Base-by-base conservation (phyloP, 805 yeast genomes). In the Phaffomyces thermotolerans region DNA sequence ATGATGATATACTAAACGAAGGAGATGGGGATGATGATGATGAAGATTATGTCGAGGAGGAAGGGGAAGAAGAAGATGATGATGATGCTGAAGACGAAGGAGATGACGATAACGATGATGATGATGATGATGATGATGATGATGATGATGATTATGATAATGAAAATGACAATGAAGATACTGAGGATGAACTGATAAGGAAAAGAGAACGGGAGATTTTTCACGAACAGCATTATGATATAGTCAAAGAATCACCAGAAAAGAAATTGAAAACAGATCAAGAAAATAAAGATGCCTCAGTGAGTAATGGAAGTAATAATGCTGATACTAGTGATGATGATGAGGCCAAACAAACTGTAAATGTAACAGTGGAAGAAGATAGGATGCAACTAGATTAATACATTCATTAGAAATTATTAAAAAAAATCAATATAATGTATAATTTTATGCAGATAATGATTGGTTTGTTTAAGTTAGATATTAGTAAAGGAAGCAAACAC, bases 291-390 rank as follows among this genome's bases (percentile, higher is more conserved):
- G 39, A 40, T 12, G 25, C 17, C 13, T 18, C 18, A 7, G 42
- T 37, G 12, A 20, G 22, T 20, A 20, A 20, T 20, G 39, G 20
- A 32, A 20, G 8, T n/a, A 14, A 18, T 17, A 22, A 30, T 41
- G 65, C 59, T 13, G 66, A 60, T 10, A 9, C 8, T 20, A 53
- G 51, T 37, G 49, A 65, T 43, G 64, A 38, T 23, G 15, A 52
- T 45, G 57, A 62, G 42, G 57, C 53, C 8, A 53, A 42, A 30
- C 9, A 6, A 14, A 30, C 8, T n/a, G 7, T 17, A 34, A 51
- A 49, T 31, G 44, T 41, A 3, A 51, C 56, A 2, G 36, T 48
- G 1, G 60, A 54, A 8, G 56, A 52, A 23, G 58, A 59, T 33
- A 48, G 45, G 22, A 51, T 51, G 51, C 60, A 58, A 32, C 46